Base-by-base conservation (phyloP, 2,329 filamentous ascomycete species). In the Drechmeria coniospora region DNA sequence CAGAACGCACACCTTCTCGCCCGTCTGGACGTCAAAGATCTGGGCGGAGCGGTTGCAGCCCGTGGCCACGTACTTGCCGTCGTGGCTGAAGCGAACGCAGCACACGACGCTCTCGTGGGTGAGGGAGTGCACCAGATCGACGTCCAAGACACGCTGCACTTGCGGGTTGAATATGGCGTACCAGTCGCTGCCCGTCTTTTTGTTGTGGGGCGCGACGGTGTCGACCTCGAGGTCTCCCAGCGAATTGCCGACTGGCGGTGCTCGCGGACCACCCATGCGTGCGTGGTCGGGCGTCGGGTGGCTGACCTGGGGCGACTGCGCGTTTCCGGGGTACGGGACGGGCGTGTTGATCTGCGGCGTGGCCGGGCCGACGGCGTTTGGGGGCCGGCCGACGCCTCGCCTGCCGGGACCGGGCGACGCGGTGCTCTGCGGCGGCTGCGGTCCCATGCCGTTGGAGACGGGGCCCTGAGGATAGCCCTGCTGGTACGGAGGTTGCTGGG, bases 41-140 rank as follows among this genome's bases (percentile, higher is more conserved):
- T 95, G 87, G n/a, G 90, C 90, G n/a, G 84, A 93, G 37, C 86
- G 68, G 56, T 98, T 98, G 65, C 90, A 95, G 23, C 90, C 90
- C 5, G 90, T 98, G 6, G 90, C 90, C 30, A 98, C 80, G 42
- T 82, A 94, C 48, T 92, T 86, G 41, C 90, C 90, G 47, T 98
- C 90, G 30, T 80, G 73, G 50, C 87, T 95, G 63, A 98, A 98
- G 32, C 90, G 73, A 20, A 98, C 90, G 51, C 90, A 98, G 66
- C 90, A 98, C 1, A 98, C 90, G 4, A 98, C 90, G 44, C 87
- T 95, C 49, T 93, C 82, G 47, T 98, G 90, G 34, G 74, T 72
- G 29, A 98, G 68, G 31, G 84, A 93, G 57, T 95, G 90, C 26
- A 94, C 78, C 21, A 98, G 67, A 39, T 94, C 84, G 29, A 98